Conservation (phyloP, 2,329 filamentous ascomycete genomes). For the Calonectria honghensis region DNA sequence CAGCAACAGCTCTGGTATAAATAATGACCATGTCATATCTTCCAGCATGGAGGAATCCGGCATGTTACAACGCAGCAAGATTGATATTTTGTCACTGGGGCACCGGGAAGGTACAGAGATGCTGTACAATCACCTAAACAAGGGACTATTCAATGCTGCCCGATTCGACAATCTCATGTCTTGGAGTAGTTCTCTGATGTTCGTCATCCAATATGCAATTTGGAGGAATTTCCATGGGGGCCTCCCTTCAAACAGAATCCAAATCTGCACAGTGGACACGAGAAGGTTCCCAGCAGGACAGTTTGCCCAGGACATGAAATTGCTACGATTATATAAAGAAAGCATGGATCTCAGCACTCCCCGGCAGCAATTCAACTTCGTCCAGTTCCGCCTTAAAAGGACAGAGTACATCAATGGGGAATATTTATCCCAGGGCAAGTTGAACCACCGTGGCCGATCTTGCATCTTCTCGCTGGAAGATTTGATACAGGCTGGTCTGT, state of each 20-base stretch:
- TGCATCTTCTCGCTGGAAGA: conserved; percentile 1
- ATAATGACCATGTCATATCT: conserved; percentile 7
- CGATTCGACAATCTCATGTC: conserved; percentile 22
- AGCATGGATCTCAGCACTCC: background rate
- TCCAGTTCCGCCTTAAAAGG: conserved; percentile 22
- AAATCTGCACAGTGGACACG: conserved; percentile 24
- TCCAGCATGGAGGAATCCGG: conserved; percentile 20
- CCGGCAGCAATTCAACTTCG: background rate
- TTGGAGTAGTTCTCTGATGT: conserved; percentile 28
- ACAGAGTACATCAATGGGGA: conserved; percentile 23
- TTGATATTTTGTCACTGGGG: conserved; percentile 17
- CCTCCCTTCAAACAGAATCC: background rate
- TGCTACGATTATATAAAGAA: background rate
- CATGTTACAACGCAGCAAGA: background rate
- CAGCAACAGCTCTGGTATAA: conserved; percentile 16
- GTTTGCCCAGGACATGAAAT: conserved; percentile 17
- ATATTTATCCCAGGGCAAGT: conserved; percentile 25
- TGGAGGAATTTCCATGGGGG: background rate
- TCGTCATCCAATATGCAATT: conserved; percentile 27
- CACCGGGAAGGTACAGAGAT: background rate
- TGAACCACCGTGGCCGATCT: conserved; percentile 15
- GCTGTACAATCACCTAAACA: conserved; percentile 12
- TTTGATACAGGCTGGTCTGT: conserved; percentile 1
- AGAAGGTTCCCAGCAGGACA: conserved; percentile 22
- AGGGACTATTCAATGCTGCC: background rate